These are phyloP conservation scores for Sporothrix luriei DNA, from an alignment of 2,329 filamentous ascomycete genomes.

Conservation along the genomic window DNA sequence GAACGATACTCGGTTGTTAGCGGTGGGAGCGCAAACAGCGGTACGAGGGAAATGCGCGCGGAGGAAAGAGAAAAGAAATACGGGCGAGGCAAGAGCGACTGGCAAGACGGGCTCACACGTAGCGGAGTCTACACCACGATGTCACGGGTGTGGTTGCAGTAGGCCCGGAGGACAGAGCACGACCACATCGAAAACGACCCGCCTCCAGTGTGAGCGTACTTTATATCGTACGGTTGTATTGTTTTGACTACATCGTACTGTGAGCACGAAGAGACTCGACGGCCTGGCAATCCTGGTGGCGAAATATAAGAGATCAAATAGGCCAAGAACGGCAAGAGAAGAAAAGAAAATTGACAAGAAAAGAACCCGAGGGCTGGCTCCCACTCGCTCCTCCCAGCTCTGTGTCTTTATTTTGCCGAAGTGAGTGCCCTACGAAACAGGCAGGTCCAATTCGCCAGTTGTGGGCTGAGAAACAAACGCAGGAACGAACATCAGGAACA, in stretches of 20 bases:
- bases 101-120: background rate
- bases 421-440: slow-evolving; percentile 7
- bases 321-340: slow-evolving; percentile 7
- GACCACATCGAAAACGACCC: background rate
- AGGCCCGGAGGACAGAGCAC: background rate
- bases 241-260: slow-evolving; percentile 1
- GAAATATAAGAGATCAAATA: slow-evolving; percentile 19
- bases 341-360: background rate
- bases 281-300: slow-evolving; percentile 1
- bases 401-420: slow-evolving; percentile 11
- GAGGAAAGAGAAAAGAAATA: background rate
- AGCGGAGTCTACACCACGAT: background rate
- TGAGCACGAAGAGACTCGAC: slow-evolving; percentile 16
- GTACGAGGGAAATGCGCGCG: slow-evolving; percentile 2
- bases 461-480: background rate
- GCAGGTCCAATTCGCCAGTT: slow-evolving; percentile 10
- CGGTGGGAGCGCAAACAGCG: slow-evolving; percentile 19
- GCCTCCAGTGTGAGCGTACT: background rate
- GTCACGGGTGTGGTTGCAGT: slow-evolving; percentile 20
- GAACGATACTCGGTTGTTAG: slow-evolving; percentile 4
- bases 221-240: slow-evolving; percentile 4
- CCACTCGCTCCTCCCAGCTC: background rate
- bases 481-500: background rate
- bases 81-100: background rate
- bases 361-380: background rate